These are phyloP conservation scores for Pythium insidiosum DNA, from an alignment of 352 stramenopile species.

Conservation along the genomic window DNA sequence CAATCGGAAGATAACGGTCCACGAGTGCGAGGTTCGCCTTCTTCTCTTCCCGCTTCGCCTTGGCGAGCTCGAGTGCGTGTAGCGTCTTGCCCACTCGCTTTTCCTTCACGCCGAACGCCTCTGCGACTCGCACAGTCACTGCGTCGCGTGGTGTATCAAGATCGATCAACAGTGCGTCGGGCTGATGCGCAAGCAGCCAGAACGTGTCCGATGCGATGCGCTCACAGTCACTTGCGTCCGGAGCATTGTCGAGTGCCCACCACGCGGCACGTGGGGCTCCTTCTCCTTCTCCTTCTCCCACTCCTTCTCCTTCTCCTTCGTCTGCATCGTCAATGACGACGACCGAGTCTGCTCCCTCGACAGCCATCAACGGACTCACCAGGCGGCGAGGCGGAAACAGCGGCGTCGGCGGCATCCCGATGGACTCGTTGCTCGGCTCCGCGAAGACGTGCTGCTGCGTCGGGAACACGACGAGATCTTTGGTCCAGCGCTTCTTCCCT, in stretches of 20 bases:
- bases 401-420: no score
- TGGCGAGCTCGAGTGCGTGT: constrained; percentile 29
- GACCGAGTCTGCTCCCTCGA: neutral
- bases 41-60: constrained; percentile 32
- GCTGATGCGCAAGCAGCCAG: neutral
- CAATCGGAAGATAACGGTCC: constrained; percentile 54
- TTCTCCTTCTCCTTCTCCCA: no score
- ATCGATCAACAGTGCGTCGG: neutral
- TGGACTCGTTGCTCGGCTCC: neutral
- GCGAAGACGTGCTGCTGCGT: constrained; percentile 26
- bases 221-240: neutral
- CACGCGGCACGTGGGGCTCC: no score
- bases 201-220: neutral
- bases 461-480: constrained; percentile 28
- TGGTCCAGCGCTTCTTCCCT: constrained; percentile 37
- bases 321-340: neutral
- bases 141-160: no score
- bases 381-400: no score
- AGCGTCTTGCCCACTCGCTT: constrained; percentile 49
- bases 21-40: constrained; percentile 53
- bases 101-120: constrained; percentile 38
- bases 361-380: neutral
- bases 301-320: neutral
- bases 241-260: neutral
- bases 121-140: constrained; percentile 45